phyloP scores from a whole-genome alignment of 2,329 filamentous ascomycete genomes.

The Colletotrichum sansevieriae region DNA sequence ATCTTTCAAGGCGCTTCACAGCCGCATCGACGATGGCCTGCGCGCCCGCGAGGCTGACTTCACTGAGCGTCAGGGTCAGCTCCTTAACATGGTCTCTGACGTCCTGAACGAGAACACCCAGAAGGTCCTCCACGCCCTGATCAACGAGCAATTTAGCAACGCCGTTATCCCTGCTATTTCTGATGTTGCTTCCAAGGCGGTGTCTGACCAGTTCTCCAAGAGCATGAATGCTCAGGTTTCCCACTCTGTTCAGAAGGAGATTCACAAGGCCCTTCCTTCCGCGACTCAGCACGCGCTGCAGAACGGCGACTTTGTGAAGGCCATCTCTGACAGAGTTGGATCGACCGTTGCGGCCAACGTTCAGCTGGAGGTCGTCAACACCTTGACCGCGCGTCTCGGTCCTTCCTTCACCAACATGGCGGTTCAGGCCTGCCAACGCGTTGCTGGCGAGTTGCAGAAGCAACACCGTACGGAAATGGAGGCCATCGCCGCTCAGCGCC shows the following conservation, averaged over 20 bases:
- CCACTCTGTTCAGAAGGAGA: constrained; percentile 77
- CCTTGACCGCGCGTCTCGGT: constrained; percentile 73
- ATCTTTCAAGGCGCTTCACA: constrained; percentile 71
- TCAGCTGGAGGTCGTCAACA: constrained; percentile 75
- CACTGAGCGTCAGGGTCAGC: constrained; percentile 64
- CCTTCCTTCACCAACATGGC: constrained; percentile 76
- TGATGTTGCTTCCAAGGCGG: constrained; percentile 73
- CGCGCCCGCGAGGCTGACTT: constrained; percentile 65
- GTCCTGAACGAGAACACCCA: constrained; percentile 74
- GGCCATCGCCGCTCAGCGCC: constrained; percentile 63
- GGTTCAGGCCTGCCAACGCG: constrained; percentile 74
- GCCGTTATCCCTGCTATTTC: constrained; percentile 82
- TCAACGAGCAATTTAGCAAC: constrained; percentile 80
- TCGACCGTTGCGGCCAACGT: constrained; percentile 76
- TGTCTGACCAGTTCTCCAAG: constrained; percentile 79
- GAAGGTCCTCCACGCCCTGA: constrained; percentile 81
- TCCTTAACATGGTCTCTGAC: constrained; percentile 70
- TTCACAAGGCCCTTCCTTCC: constrained; percentile 77
- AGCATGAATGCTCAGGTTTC: constrained; percentile 76
- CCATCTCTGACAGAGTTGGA: constrained; percentile 79
- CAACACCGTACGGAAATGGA: constrained; percentile 66
- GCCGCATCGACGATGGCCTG: constrained; percentile 75
- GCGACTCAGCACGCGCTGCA: constrained; percentile 77
- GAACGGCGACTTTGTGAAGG: constrained; percentile 78
- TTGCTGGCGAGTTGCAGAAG: constrained; percentile 77